phyloP scores from a whole-genome alignment of 2,329 filamentous ascomycete genomes.

The Drechslerella coelobrocha region DNA sequence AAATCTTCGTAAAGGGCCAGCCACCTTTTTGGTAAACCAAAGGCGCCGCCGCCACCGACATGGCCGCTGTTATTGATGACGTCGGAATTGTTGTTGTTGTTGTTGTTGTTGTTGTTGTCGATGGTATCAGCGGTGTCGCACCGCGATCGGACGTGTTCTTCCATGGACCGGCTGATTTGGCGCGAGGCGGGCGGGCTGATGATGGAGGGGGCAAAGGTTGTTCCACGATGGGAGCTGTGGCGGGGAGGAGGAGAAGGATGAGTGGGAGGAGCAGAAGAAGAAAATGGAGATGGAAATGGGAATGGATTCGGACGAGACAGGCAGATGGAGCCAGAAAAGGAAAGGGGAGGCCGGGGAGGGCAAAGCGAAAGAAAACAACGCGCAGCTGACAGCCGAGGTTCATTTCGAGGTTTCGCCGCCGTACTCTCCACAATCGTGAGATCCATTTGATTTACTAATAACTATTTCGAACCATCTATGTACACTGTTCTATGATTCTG shows the following conservation, averaged over 20 bases:
- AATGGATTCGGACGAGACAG: neutral
- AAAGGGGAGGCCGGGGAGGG: constrained; percentile 16
- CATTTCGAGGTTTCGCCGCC: no score
- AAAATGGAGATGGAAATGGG: neutral
- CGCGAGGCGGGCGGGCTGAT: neutral
- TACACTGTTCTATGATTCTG: no score
- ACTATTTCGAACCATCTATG: neutral
- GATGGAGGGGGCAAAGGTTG: neutral
- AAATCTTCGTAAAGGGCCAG: constrained; percentile 81
- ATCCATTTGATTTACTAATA: no score
- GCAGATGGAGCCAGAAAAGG: neutral
- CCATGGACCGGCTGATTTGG: constrained; percentile 17
- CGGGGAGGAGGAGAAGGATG: neutral
- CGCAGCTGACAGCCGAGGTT: constrained; percentile 40
- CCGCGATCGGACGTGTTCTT: constrained; percentile 28
- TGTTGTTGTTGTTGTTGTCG: neutral
- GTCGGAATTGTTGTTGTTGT: neutral
- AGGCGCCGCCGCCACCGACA: constrained; percentile 59
- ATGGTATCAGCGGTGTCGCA: neutral
- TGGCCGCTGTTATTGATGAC: neutral
- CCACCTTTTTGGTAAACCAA: constrained; percentile 70
- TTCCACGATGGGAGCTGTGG: neutral
- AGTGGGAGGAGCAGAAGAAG: neutral
- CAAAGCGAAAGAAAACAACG: constrained; percentile 17
- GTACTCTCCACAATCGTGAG: neutral